Evolutionary conservation across 805 yeast genomes (phyloP).

Genomic region (Kodamaea neixiangensis): DNA sequence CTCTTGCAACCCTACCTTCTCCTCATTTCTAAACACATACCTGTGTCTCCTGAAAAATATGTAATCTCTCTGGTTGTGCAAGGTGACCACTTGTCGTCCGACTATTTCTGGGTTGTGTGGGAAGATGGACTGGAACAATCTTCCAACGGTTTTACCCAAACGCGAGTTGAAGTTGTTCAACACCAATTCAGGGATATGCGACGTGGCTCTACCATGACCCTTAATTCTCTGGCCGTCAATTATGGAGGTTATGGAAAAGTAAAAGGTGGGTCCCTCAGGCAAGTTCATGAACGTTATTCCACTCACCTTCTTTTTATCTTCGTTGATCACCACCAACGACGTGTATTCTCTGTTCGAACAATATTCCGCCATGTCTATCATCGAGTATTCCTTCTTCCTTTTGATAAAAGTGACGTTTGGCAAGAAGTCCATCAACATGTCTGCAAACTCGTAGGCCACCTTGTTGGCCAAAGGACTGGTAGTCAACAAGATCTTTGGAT

Average conservation of each 20-base stretch:
- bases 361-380: slow-evolving; percentile 83
- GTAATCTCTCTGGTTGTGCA: slow-evolving; percentile 95
- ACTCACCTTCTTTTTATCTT: slow-evolving; percentile 88
- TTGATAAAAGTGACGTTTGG: slow-evolving; percentile 88
- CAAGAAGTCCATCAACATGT: slow-evolving; percentile 75
- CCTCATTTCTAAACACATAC: slow-evolving; percentile 85
- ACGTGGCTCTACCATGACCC: slow-evolving; percentile 91
- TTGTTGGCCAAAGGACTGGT: slow-evolving; percentile 86
- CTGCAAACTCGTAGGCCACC: slow-evolving; percentile 88
- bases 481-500: slow-evolving; percentile 88
- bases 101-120: slow-evolving; percentile 92
- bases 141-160: slow-evolving; percentile 90
- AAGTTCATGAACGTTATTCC: slow-evolving; percentile 92
- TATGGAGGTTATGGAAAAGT: slow-evolving; percentile 80
- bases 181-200: slow-evolving; percentile 88
- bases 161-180: slow-evolving; percentile 91
- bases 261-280: slow-evolving; percentile 94
- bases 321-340: slow-evolving; percentile 85
- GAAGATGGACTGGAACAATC: slow-evolving; percentile 86
- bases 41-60: slow-evolving; percentile 95
- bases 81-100: slow-evolving; percentile 93
- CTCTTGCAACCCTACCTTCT: slow-evolving; percentile 92
- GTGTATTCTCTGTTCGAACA: slow-evolving; percentile 85
- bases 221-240: slow-evolving; percentile 70
- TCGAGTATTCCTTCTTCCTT: slow-evolving; percentile 78